Base-by-base conservation (phyloP, 345 rosid species). In the Raphanus raphanistrum region DNA sequence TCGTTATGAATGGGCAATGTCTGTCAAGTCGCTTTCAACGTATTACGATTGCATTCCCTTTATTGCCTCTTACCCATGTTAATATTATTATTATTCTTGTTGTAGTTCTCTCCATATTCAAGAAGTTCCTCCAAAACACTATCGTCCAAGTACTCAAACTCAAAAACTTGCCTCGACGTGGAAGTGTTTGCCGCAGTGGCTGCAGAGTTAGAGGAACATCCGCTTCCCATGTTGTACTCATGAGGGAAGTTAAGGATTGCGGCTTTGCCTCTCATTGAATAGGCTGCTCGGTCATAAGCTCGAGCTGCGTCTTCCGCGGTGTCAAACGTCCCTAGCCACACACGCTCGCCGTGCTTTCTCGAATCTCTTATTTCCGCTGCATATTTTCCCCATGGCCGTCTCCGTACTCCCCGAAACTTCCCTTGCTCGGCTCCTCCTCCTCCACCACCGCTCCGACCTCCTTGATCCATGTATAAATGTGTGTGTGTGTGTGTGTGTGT, bases 331-430 rank as follows among this genome's bases (percentile, higher is more conserved):
- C 98, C 98, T 2, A 93, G 87, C 98, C 98, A 93, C 48, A 80
- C 69, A 25, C 98, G 88, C 4, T 86, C 90, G 1, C 98, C 97
- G 5, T 84, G 88, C 80, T 90, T 86, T 1, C 86, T 70, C 0
- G 98, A 88, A 71, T 93, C 98, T 62, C 97, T 82, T 17, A 93
- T 93, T 78, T 93, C 98, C 0, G 98, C 92, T 0, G 98, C 98
- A 4, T 73, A 93, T 80, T 93, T 93, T 0, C 98, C 98, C 98
- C 98, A 91, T 0, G 97, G 97, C 72, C 98, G 75, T 71, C 87
- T 85, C 33, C 98, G 80, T 21, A 93, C 95, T 2, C 98, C 98
- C 1, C 98, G 82, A 84, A 17, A 86, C 63, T 75, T 75, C 83
- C 77, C 90, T 55, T 78, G 77, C 16, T 78, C 69, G 5, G 77